phyloP scores from a whole-genome alignment of 148 eudicot genomes.

The Rhododendron williamsianum region DNA sequence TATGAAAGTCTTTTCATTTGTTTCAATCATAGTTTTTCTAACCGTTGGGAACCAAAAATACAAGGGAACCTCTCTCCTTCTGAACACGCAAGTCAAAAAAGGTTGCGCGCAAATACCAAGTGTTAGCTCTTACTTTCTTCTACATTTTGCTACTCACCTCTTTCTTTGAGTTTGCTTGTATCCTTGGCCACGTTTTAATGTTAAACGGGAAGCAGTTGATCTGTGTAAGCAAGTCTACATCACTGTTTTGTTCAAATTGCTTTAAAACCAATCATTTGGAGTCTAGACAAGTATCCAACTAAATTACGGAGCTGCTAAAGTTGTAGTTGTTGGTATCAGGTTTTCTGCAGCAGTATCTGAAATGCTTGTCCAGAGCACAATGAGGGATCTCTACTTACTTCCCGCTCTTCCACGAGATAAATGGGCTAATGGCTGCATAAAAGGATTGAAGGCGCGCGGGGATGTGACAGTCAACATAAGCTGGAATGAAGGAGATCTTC shows the following conservation, averaged over 20 bases:
- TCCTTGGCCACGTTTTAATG: not conserved
- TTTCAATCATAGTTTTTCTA: not conserved
- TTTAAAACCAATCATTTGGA: not conserved
- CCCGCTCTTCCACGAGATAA: slow-evolving; percentile 76
- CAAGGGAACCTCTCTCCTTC: not conserved
- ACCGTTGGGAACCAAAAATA: not conserved
- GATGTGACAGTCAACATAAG: slow-evolving; percentile 60
- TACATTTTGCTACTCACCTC: not conserved
- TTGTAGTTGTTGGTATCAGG: slow-evolving; percentile 13
- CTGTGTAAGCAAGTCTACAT: not conserved
- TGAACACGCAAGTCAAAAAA: not conserved
- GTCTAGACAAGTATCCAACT: not conserved
- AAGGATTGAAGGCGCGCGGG: slow-evolving; percentile 78
- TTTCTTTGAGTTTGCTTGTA: not conserved
- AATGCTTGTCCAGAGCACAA: slow-evolving; percentile 84
- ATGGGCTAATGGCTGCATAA: slow-evolving; percentile 69
- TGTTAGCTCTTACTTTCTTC: not conserved
- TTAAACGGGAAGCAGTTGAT: not conserved
- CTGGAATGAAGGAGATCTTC: slow-evolving; percentile 70
- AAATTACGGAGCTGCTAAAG: not conserved
- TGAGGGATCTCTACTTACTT: slow-evolving; percentile 63
- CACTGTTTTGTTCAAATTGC: not conserved
- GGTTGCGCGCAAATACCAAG: not conserved
- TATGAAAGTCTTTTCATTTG: not conserved
- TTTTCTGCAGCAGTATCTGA: slow-evolving; percentile 77